These are phyloP conservation scores for Solioccasus polychromus DNA, from an alignment of 768 basidiomycete genomes.

Conservation along the genomic window DNA sequence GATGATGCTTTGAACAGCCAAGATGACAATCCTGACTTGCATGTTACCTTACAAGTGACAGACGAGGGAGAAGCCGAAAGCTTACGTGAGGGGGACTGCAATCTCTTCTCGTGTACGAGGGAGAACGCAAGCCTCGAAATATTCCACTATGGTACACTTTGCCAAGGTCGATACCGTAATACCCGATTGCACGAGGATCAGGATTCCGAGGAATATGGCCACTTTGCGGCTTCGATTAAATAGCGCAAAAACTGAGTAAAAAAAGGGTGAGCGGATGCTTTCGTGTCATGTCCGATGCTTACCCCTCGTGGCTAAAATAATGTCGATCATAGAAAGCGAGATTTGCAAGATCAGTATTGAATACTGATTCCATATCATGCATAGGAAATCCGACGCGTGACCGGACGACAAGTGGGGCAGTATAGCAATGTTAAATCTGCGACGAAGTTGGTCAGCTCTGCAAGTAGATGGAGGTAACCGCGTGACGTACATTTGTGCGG, in stretches of 20 bases:
- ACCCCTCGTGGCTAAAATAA: conserved; percentile 26
- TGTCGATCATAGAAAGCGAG: conserved; percentile 18
- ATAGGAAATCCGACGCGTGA: conserved; percentile 6
- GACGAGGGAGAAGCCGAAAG: not conserved
- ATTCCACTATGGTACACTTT: not conserved
- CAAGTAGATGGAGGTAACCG: not conserved
- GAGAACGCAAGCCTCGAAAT: conserved; percentile 25
- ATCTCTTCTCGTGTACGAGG: not conserved
- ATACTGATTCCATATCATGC: conserved; percentile 11
- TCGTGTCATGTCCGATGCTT: not conserved
- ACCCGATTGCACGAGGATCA: conserved; percentile 22
- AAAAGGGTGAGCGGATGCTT: not conserved
- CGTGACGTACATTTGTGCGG: conserved; percentile 10
- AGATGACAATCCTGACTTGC: conserved; percentile 9
- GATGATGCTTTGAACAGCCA: conserved; percentile 37
- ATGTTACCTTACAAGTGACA: not conserved
- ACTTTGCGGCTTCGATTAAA: conserved; percentile 37
- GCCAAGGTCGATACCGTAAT: conserved; percentile 18
- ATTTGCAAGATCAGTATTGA: not conserved
- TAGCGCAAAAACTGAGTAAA: conserved; percentile 17
- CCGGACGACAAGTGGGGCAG: conserved; percentile 11
- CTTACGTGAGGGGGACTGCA: conserved; percentile 16
- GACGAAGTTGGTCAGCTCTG: not conserved
- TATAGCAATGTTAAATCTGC: conserved; percentile 9
- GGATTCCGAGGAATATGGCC: conserved; percentile 9